These are phyloP conservation scores for Salix koriyanagi DNA, from an alignment of 345 rosid species.

Conservation along the genomic window DNA sequence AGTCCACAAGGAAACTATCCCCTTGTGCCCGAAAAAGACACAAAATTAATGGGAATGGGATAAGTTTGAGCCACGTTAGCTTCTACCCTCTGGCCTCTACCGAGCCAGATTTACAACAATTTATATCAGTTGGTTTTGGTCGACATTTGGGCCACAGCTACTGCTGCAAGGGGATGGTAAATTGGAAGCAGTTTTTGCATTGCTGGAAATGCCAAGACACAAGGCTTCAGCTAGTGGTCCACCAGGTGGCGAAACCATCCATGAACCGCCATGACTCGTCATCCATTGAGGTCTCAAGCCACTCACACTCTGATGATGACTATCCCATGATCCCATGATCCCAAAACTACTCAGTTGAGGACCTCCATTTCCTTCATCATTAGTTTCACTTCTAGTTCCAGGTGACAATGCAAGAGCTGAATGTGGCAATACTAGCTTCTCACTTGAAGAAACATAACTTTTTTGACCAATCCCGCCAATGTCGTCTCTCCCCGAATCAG, in stretches of 20 bases:
- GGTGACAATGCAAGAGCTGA: conserved; percentile 51
- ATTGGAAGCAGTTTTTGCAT: conserved; percentile 21
- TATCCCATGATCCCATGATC: conserved; percentile 19
- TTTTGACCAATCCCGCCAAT: conserved; percentile 21
- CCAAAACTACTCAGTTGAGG: conserved; percentile 25
- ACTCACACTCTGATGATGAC: conserved; percentile 8
- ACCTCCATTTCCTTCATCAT: conserved; percentile 27
- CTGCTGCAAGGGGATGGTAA: conserved; percentile 22
- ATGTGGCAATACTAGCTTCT: conserved; percentile 23
- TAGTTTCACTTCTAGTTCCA: conserved; percentile 31
- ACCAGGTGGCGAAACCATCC: conserved; percentile 46
- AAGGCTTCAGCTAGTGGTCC: conserved; percentile 60
- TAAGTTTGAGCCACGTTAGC: not conserved
- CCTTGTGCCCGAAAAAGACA: no score
- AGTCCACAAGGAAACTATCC: no score
- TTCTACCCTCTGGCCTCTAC: not conserved
- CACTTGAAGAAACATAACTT: conserved; percentile 25
- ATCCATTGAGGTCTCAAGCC: conserved; percentile 38
- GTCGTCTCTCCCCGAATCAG: conserved; percentile 12
- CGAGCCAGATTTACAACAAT: not conserved
- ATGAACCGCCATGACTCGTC: conserved; percentile 29
- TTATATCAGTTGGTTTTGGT: not conserved
- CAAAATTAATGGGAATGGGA: not conserved
- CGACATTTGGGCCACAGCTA: conserved; percentile 21
- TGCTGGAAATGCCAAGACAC: conserved; percentile 36